Evolutionary conservation across 176 grass and related monocot species (phyloP).

Genomic region (Puccinellia tenuiflora): DNA sequence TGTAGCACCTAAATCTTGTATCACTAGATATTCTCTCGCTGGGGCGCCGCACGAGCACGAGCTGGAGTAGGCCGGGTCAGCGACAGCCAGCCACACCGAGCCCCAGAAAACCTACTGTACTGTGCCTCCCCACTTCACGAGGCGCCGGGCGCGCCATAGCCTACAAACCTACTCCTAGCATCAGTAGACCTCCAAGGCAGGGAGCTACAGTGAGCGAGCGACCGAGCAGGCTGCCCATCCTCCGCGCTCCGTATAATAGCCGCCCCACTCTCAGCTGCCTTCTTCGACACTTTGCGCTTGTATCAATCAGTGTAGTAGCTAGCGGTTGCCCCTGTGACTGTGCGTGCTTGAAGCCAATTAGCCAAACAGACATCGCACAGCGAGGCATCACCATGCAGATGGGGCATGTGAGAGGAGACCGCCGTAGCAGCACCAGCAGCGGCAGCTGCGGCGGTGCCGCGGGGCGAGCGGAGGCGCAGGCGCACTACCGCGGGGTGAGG

Average conservation of each 20-base stretch:
- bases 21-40: no score
- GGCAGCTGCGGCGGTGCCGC: neutral
- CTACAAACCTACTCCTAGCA: no score
- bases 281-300: neutral
- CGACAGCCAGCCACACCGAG: neutral
- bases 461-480: conserved; percentile 1
- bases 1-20: no score
- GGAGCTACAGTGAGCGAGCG: neutral
- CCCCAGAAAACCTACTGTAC: neutral
- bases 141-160: conserved; percentile 8
- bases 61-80: neutral
- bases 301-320: no score
- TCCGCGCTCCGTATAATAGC: neutral
- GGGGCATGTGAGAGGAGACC: neutral
- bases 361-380: no score
- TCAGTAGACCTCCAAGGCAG: neutral
- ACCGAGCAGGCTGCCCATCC: neutral
- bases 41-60: neutral
- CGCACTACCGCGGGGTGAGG: conserved; percentile 78
- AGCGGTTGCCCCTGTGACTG: no score
- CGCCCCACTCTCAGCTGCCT: neutral
- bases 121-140: conserved; percentile 27
- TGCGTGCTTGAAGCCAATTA: no score
- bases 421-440: neutral
- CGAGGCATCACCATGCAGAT: neutral